These are phyloP conservation scores for Pyrenula aspistea DNA, from an alignment of 495 filamentous ascomycete genomes.

Conservation along the genomic window DNA sequence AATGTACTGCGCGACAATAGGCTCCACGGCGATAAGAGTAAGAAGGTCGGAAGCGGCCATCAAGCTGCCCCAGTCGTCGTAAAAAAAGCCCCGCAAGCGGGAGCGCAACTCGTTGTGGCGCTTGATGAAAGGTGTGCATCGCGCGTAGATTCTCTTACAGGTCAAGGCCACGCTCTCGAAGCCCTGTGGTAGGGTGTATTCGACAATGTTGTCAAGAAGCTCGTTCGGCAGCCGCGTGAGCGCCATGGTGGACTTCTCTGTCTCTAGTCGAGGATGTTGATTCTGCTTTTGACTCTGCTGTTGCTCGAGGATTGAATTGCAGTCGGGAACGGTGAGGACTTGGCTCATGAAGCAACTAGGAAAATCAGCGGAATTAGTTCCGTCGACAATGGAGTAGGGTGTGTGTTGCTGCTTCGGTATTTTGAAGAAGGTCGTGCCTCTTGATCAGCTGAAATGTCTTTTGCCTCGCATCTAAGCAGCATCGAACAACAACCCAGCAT, in stretches of 20 bases:
- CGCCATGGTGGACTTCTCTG: neutral
- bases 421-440: no score
- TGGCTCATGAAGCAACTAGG: no score
- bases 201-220: neutral
- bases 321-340: no score
- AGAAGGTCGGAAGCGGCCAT: conserved; percentile 16
- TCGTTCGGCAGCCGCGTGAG: neutral
- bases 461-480: no score
- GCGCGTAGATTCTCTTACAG: conserved; percentile 17
- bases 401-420: no score
- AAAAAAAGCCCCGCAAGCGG: conserved; percentile 18
- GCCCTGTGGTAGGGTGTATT: conserved; percentile 19
- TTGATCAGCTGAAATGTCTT: no score
- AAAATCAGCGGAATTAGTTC: no score
- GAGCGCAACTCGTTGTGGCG: conserved; percentile 21
- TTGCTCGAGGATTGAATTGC: no score
- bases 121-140: conserved; percentile 17
- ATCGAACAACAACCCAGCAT: no score
- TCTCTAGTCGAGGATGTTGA: neutral
- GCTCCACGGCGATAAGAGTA: conserved; percentile 19
- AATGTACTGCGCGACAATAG: conserved; percentile 22
- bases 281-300: neutral
- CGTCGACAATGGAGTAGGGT: no score
- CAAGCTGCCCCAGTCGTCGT: conserved; percentile 10
- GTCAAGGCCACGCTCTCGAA: conserved; percentile 27